These are phyloP conservation scores for Silene uniflora DNA, from an alignment of 148 eudicot genomes.

Conservation along the genomic window DNA sequence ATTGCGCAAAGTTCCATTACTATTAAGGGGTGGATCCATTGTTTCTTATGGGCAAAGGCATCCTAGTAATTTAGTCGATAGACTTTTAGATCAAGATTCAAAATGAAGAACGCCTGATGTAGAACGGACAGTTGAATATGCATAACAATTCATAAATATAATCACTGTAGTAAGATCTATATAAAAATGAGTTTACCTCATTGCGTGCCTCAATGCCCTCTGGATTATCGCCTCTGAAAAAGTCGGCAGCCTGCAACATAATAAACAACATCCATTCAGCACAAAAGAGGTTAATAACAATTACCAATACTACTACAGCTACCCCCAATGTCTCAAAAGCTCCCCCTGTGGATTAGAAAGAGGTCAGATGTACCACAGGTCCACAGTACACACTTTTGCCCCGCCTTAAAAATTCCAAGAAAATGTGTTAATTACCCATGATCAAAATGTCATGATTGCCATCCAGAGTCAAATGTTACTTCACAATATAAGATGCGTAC, in stretches of 20 bases:
- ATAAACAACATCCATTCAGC: slow-evolving; percentile 16
- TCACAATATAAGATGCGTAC: background rate
- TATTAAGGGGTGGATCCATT: too few relatives aligned
- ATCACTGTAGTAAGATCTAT: background rate
- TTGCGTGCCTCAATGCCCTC: slow-evolving; percentile 98
- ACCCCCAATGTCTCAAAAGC: background rate
- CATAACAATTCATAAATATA: background rate
- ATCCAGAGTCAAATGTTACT: background rate
- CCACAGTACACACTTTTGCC: background rate
- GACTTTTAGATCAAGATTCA: background rate
- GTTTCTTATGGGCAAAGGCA: too few relatives aligned
- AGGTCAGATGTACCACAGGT: background rate
- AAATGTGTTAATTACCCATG: background rate
- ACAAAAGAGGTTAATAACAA: background rate
- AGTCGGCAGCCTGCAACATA: slow-evolving; percentile 75
- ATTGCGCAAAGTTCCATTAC: too few relatives aligned
- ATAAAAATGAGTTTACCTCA: slow-evolving; percentile 56
- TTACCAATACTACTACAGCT: background rate
- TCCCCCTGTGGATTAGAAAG: background rate
- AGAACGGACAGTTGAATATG: background rate
- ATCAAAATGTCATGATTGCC: background rate
- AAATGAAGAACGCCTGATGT: background rate
- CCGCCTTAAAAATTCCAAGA: background rate
- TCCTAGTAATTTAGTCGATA: background rate
- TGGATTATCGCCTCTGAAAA: slow-evolving; percentile 92